These are phyloP conservation scores for Diaporthe vexans DNA, from an alignment of 2,329 filamentous ascomycete genomes.

Conservation along the genomic window DNA sequence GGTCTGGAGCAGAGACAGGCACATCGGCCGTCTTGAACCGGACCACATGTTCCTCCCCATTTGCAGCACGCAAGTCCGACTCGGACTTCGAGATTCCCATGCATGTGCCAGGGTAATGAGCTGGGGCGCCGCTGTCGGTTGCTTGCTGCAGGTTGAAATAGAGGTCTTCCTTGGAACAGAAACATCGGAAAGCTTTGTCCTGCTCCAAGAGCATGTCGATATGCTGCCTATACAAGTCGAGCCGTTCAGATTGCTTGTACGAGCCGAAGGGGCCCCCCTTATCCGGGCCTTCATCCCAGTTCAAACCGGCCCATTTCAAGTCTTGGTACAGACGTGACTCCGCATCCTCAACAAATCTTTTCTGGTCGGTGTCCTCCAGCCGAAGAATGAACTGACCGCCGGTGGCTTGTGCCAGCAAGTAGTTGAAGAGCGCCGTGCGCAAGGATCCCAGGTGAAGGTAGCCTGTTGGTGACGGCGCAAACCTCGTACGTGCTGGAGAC, in stretches of 20 bases:
- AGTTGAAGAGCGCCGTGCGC: conserved; percentile 95
- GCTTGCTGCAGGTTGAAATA: conserved; percentile 63
- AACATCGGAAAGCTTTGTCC: conserved; percentile 91
- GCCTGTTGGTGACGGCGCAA: conserved; percentile 95
- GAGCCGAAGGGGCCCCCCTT: conserved; percentile 86
- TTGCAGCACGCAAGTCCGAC: conserved; percentile 77
- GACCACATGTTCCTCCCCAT: conserved; percentile 81
- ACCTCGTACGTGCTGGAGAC: conserved; percentile 81
- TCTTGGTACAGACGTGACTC: conserved; percentile 84
- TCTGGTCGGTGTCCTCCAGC: conserved; percentile 96
- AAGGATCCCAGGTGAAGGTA: conserved; percentile 93
- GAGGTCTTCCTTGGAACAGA: conserved; percentile 80
- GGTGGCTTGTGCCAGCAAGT: conserved; percentile 88
- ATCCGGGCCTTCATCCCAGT: conserved; percentile 95
- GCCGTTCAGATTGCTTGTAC: conserved; percentile 90
- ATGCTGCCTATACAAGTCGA: conserved; percentile 79
- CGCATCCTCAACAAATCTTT: conserved; percentile 84
- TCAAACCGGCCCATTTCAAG: conserved; percentile 87
- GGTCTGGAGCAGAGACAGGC: conserved; percentile 78
- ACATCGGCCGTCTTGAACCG: conserved; percentile 77
- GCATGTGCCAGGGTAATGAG: conserved; percentile 76
- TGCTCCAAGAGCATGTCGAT: conserved; percentile 76
- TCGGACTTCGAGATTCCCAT: conserved; percentile 75
- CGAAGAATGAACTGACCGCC: conserved; percentile 91
- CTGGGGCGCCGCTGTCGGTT: conserved; percentile 53